These are phyloP conservation scores for Porpolomopsis calyptriformis DNA, from an alignment of 768 basidiomycete species.

Conservation along the genomic window DNA sequence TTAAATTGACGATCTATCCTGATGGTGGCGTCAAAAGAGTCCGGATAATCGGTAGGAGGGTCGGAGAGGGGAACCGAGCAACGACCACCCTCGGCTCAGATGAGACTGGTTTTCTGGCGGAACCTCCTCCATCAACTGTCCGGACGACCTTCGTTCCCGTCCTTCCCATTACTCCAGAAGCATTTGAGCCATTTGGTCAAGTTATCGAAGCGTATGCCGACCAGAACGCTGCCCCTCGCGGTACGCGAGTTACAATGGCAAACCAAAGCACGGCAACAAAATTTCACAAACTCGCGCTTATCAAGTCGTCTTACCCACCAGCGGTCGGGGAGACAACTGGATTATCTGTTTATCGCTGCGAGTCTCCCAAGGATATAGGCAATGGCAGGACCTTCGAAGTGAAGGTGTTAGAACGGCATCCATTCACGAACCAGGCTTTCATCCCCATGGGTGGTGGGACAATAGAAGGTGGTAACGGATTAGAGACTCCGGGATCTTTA, in stretches of 20 bases:
- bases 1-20: slow-evolving; percentile 82
- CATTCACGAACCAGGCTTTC: slow-evolving; percentile 85
- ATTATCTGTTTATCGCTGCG: slow-evolving; percentile 79
- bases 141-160: slow-evolving; percentile 33
- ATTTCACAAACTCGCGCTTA: slow-evolving; percentile 81
- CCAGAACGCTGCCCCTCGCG: slow-evolving; percentile 53
- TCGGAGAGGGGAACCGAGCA: slow-evolving; percentile 5
- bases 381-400: slow-evolving; percentile 45
- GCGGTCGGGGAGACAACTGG: slow-evolving; percentile 48
- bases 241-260: slow-evolving; percentile 63
- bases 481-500: slow-evolving; percentile 35
- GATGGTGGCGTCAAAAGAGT: slow-evolving; percentile 94
- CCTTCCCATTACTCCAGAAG: slow-evolving; percentile 70
- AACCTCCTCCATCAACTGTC: not conserved
- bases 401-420: slow-evolving; percentile 78
- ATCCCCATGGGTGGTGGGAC: slow-evolving; percentile 74
- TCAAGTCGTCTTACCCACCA: slow-evolving; percentile 54
- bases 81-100: not conserved
- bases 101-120: not conserved
- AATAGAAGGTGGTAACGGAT: slow-evolving; percentile 28
- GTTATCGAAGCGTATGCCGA: slow-evolving; percentile 84
- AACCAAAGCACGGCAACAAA: slow-evolving; percentile 89
- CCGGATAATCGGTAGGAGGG: slow-evolving; percentile 62
- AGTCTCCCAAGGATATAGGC: slow-evolving; percentile 37
- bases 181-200: slow-evolving; percentile 80